Conservation (phyloP, 23 red algal species). For the Chondrus crispus region DNA sequence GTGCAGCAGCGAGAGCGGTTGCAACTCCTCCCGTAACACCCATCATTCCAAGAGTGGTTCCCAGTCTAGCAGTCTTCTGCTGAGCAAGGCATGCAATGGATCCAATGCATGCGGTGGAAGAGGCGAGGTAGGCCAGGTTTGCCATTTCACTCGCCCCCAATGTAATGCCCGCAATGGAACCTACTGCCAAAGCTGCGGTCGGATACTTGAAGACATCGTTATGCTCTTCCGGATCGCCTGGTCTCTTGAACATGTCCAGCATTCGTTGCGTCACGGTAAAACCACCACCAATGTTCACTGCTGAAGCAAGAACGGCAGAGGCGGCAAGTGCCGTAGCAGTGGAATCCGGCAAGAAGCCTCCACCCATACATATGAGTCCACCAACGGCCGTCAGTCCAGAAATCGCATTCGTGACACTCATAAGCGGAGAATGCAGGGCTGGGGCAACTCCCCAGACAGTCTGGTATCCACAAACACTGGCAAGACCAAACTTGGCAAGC, state of each 20-base stretch:
- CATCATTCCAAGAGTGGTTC: conserved; percentile 56
- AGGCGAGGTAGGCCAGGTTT: conserved; percentile 62
- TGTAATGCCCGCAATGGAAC: conserved; percentile 41
- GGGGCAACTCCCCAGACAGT: conserved; percentile 66
- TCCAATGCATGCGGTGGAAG: conserved; percentile 53
- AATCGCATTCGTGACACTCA: conserved; percentile 71
- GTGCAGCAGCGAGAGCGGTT: conserved; percentile 43
- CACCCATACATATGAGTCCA: conserved; percentile 56
- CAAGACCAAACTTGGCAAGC: conserved; percentile 57
- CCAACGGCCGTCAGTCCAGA: conserved; percentile 66
- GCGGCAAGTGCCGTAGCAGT: conserved; percentile 36
- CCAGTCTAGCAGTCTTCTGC: conserved; percentile 65
- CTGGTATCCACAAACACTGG: conserved; percentile 69
- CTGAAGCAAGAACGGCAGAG: conserved; percentile 52
- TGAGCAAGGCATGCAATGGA: conserved; percentile 58
- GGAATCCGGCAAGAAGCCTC: conserved; percentile 56
- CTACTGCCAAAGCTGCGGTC: conserved; percentile 51
- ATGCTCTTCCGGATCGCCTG: conserved; percentile 66
- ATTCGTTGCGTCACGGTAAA: conserved; percentile 73
- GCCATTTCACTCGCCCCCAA: conserved; percentile 59
- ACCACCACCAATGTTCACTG: conserved; percentile 76
- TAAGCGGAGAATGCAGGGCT: conserved; percentile 74
- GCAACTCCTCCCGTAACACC: conserved; percentile 56
- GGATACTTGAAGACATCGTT: conserved; percentile 63
- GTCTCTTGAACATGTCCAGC: conserved; percentile 71